Evolutionary conservation across 805 yeast genomes (phyloP), one percentile per base, ranked within the genome.

Genomic region (Saccharomycopsis sp.): DNA sequence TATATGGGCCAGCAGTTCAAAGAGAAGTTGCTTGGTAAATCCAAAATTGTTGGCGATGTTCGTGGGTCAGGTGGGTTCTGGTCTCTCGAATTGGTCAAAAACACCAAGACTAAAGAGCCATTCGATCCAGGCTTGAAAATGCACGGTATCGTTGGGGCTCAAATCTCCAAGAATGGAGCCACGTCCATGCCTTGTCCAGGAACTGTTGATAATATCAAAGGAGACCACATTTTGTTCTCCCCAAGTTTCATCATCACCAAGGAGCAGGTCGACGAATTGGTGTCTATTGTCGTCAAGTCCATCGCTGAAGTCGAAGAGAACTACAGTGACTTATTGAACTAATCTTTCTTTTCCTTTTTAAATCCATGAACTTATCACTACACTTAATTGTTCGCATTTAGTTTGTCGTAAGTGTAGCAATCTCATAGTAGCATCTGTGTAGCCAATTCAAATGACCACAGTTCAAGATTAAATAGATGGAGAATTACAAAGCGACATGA

Each of bases 31-130:
- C 60, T 64, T 24, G 65, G 61, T 4, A 47, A 46, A 15, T 62
- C 69, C 50, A 67, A 69, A 9, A 64, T 69, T 71, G 76, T 75
- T 51, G 84, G 83, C 60, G 79, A 79, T 57, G 75, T 79, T 29
- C 74, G 84, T 70, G 85, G 85, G 48, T 63, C 74, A 58, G 84
- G 84, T 58, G 77, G 80, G 8, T 81, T 81, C 70, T 78, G 83
- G 79, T 75, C 79, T 1, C 60, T 80, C 57, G 84, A 80, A 66
- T 69, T 79, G 37, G 81, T 79, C 57, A 73, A 79, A 64, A 70
- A 79, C 65, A 74, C 73, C 54, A 64, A 53, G 14, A 77, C 82
- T 7, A 79, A 78, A 62, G 79, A 78, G 62, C 73, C 77, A 50
- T 78, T 79, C 63, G 65, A 65, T 15, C 59, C 70, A 14, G 69